A percentile compares a stretch with the other conserved stretches of the same genome.
phyloP scores from a whole-genome alignment of 768 basidiomycete genomes.

The Macrolepiota albuminosa region DNA sequence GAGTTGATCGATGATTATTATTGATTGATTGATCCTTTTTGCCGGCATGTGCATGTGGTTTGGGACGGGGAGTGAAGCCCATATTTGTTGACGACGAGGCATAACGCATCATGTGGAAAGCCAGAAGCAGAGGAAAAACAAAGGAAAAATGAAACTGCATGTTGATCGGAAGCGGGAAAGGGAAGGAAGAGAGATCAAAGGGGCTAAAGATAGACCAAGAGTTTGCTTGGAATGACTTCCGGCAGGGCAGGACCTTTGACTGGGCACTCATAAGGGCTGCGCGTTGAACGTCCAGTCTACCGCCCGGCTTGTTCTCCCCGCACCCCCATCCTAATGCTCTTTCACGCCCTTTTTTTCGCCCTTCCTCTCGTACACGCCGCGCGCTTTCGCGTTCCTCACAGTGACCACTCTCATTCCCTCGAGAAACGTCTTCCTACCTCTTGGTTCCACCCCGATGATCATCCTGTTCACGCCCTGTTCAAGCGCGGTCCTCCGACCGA shows the following conservation, averaged over 20 bases:
- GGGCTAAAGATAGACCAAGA: not conserved
- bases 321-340: slow-evolving; percentile 15
- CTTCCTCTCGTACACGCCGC: slow-evolving; percentile 22
- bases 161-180: not conserved
- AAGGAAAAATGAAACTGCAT: not conserved
- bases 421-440: slow-evolving; percentile 26
- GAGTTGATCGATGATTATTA: not conserved
- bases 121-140: not conserved
- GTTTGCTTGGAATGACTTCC: not conserved
- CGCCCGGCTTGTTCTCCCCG: not conserved
- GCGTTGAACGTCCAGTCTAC: not conserved
- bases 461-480: slow-evolving; percentile 62
- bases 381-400: slow-evolving; percentile 17
- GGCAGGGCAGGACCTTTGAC: not conserved
- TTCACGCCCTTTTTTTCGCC: slow-evolving; percentile 16
- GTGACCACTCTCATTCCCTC: slow-evolving; percentile 26
- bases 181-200: not conserved
- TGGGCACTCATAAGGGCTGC: not conserved
- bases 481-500: slow-evolving; percentile 44
- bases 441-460: slow-evolving; percentile 63
- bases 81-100: no score
- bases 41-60: not conserved
- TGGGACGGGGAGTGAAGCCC: not conserved
- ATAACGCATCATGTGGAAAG: not conserved
- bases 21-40: not conserved